Conservation (phyloP, 2,329 filamentous ascomycete genomes). For the Coleophoma eucalyptorum region DNA sequence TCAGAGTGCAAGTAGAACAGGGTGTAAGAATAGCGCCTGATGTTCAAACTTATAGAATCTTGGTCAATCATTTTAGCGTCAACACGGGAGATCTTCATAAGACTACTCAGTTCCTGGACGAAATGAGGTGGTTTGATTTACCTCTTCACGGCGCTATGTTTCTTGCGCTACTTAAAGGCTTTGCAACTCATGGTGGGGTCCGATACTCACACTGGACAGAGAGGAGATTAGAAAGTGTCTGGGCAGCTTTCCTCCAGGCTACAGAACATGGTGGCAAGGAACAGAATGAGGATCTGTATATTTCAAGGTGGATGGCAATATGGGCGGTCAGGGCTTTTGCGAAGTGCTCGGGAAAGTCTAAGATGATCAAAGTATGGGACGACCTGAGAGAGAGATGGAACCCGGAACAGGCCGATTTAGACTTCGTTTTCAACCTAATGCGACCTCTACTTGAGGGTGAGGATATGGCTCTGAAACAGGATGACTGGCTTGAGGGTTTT, state of each 20-base stretch:
- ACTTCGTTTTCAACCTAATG: constrained; percentile 21
- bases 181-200: constrained; percentile 66
- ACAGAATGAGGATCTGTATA: constrained; percentile 44
- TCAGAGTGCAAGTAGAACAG: constrained; percentile 54
- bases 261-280: constrained; percentile 39
- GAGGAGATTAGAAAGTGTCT: constrained; percentile 63
- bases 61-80: constrained; percentile 71
- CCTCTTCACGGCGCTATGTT: constrained; percentile 75
- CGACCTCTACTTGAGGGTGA: constrained; percentile 11
- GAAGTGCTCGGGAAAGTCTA: constrained; percentile 31
- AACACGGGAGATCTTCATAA: constrained; percentile 67
- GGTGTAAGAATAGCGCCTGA: constrained; percentile 67
- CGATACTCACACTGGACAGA: constrained; percentile 68
- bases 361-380: constrained; percentile 23
- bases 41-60: constrained; percentile 72
- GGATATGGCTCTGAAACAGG: constrained; percentile 10
- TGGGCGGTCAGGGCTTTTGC: constrained; percentile 62
- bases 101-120: constrained; percentile 68
- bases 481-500: constrained; percentile 16
- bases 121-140: constrained; percentile 71
- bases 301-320: constrained; percentile 58
- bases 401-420: constrained; percentile 22
- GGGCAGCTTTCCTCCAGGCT: constrained; percentile 58
- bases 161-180: constrained; percentile 78
- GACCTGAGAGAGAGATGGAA: constrained; percentile 26